phyloP scores from a whole-genome alignment of 495 filamentous ascomycete species.

The Neurospora pannonica region DNA sequence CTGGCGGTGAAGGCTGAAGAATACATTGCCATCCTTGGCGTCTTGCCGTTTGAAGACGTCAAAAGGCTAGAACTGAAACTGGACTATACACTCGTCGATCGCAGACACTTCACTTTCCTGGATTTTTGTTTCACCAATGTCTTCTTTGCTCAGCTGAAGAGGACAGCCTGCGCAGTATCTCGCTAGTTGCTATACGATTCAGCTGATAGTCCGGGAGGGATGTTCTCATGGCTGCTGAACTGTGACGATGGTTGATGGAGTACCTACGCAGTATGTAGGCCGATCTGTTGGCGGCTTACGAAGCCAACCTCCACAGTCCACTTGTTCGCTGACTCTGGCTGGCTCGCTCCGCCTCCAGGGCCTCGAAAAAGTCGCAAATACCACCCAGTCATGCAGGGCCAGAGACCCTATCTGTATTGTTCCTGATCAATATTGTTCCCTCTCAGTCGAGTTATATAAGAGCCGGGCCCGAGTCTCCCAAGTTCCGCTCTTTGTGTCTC shows the following conservation, averaged over 20 bases:
- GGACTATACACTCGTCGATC: neutral
- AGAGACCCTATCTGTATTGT: neutral
- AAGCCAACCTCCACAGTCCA: neutral
- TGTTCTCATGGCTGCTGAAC: neutral
- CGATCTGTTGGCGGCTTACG: neutral
- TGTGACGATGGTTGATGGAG: neutral
- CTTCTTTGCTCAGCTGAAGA: neutral
- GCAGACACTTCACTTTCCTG: too few species aligned
- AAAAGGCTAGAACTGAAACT: neutral
- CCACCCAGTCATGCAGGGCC: neutral
- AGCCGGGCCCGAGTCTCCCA: neutral
- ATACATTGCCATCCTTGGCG: neutral
- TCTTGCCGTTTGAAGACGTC: neutral
- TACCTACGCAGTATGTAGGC: neutral
- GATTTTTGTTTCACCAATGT: neutral
- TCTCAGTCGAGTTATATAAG: neutral
- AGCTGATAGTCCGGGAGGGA: neutral
- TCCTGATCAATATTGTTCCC: neutral
- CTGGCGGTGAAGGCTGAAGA: neutral
- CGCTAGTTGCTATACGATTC: neutral
- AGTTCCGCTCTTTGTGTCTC: neutral
- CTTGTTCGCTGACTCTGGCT: neutral
- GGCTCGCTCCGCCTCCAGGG: neutral
- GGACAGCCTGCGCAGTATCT: neutral
- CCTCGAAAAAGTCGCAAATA: neutral